Evolutionary conservation across 2,329 filamentous ascomycete species (phyloP).

Genomic region (Immersiporthe knoxdaviesiana): DNA sequence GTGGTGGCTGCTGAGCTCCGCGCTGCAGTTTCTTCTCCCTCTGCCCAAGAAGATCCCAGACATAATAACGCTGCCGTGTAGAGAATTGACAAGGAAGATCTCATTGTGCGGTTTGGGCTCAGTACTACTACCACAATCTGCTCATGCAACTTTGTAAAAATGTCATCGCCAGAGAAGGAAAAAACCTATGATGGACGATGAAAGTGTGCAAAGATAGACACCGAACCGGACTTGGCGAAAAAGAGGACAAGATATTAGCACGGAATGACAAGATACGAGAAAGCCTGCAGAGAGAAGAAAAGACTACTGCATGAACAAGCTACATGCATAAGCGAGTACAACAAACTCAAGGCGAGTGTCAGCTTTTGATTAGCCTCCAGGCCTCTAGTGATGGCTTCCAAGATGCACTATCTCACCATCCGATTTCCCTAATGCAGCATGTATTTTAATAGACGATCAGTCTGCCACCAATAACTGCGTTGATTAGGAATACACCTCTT

Average conservation of each 20-base stretch:
- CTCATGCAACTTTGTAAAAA: neutral
- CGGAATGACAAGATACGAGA: neutral
- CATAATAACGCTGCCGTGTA: neutral
- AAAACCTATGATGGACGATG: too few relatives aligned
- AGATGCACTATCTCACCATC: neutral
- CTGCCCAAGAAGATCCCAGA: neutral
- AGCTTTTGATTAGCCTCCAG: neutral
- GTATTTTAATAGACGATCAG: too few relatives aligned
- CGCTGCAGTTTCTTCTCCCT: neutral
- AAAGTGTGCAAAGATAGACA: too few relatives aligned
- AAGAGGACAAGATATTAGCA: neutral
- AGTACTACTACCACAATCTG: too few relatives aligned
- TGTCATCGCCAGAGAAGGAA: neutral
- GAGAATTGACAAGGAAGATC: neutral
- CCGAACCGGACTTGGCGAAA: neutral
- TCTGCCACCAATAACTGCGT: too few relatives aligned
- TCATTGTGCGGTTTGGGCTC: neutral
- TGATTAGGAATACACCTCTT: too few relatives aligned
- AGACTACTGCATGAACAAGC: neutral
- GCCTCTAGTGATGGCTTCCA: neutral
- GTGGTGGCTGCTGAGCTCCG: neutral
- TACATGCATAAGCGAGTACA: conserved; percentile 10
- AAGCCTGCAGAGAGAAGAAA: neutral
- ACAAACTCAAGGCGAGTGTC: neutral
- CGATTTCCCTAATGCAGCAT: neutral